Percentiles rank a stretch among this genome's conserved stretches.
These are phyloP conservation scores for Chlamydomonas asymmetrica DNA, from an alignment of 139 green algal species.

Conservation along the genomic window DNA sequence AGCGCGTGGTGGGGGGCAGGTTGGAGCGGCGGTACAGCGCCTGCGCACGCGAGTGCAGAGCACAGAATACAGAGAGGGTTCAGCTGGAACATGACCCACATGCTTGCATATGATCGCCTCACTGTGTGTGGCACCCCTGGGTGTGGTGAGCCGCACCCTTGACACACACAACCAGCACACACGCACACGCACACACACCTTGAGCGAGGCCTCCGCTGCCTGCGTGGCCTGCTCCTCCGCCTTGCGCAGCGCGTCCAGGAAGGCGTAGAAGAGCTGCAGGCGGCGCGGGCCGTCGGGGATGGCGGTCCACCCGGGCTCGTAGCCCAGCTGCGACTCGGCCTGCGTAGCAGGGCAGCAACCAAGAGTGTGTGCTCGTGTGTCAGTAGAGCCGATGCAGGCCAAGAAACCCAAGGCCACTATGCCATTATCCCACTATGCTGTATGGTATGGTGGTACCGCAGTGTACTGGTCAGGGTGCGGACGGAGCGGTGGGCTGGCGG, in stretches of 20 bases:
- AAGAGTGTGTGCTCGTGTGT: background rate
- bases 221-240: slow-evolving; percentile 17
- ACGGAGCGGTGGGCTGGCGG: no score
- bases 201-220: slow-evolving; percentile 14
- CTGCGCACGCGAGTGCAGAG: background rate
- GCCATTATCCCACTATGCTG: no score
- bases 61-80: background rate
- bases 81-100: background rate
- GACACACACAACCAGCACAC: background rate
- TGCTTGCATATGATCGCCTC: background rate
- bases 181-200: background rate
- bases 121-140: no score
- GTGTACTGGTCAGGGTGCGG: no score
- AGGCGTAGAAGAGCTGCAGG: slow-evolving; percentile 5
- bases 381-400: no score
- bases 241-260: background rate
- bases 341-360: background rate
- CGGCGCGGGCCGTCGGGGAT: background rate
- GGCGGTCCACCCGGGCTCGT: slow-evolving; percentile 6
- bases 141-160: background rate
- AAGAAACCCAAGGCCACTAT: no score
- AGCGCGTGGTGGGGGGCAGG: slow-evolving; percentile 3
- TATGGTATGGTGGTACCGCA: no score
- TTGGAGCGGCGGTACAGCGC: slow-evolving; percentile 9
- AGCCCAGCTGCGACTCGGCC: background rate